Evolutionary conservation across 768 basidiomycete genomes (phyloP).

Genomic region (Hericium erinaceus): DNA sequence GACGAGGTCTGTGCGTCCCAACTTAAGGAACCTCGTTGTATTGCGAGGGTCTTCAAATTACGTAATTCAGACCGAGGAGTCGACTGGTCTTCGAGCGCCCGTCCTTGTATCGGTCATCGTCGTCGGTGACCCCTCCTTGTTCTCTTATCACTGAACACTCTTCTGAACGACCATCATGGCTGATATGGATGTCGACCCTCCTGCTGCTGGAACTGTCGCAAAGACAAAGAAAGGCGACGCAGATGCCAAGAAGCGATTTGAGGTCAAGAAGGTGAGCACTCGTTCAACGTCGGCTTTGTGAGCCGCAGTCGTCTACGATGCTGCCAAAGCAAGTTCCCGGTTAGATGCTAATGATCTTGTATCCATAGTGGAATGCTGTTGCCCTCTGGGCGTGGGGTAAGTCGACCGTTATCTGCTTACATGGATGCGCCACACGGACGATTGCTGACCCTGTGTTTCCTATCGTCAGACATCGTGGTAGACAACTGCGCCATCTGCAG

Average conservation of each 20-base stretch:
- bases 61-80: no score
- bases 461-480: constrained; percentile 79
- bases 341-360: background rate
- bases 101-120: no score
- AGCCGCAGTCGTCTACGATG: background rate
- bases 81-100: no score
- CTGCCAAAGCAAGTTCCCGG: background rate
- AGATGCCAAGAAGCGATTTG: constrained; percentile 79
- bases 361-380: constrained; percentile 93
- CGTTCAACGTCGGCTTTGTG: background rate
- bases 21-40: no score
- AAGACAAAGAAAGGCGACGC: constrained; percentile 40
- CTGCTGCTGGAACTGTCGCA: constrained; percentile 20
- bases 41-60: no score
- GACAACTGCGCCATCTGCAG: constrained; percentile 99
- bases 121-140: background rate
- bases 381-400: constrained; percentile 97
- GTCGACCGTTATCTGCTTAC: constrained; percentile 11
- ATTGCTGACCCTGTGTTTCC: background rate
- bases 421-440: background rate
- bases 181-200: constrained; percentile 69
- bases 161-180: constrained; percentile 30
- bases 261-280: constrained; percentile 88
- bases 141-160: background rate
- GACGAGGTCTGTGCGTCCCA: no score